Conservation (phyloP, 352 stramenopile species). For the Globisporangium perplexum region DNA sequence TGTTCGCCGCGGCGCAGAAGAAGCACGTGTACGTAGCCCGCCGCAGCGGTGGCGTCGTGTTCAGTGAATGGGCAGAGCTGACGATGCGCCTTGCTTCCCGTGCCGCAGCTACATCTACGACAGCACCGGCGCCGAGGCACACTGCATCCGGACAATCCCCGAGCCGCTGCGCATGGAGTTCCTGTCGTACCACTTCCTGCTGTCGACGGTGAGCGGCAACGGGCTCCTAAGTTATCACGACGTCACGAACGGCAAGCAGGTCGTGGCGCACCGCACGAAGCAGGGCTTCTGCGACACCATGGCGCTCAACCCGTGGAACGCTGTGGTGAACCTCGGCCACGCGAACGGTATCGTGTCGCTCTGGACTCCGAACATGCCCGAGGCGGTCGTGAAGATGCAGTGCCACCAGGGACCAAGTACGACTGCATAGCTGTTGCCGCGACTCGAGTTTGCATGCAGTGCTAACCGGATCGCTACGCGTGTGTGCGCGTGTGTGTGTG, state of each 20-base stretch:
- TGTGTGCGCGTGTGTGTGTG: slow-evolving; percentile 1
- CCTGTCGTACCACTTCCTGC: slow-evolving; percentile 98
- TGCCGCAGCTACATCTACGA: slow-evolving; percentile 94
- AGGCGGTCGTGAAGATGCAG: slow-evolving; percentile 96
- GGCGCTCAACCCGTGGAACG: slow-evolving; percentile 95
- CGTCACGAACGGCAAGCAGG: slow-evolving; percentile 92
- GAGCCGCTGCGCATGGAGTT: slow-evolving; percentile 94
- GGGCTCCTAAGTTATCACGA: slow-evolving; percentile 95
- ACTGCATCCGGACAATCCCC: slow-evolving; percentile 92
- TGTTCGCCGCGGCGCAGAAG: slow-evolving; percentile 96
- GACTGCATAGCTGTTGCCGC: slow-evolving; percentile 6
- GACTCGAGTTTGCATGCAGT: neutral
- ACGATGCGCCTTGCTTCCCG: neutral
- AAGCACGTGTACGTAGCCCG: slow-evolving; percentile 90
- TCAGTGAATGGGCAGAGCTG: neutral
- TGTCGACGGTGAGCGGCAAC: slow-evolving; percentile 92
- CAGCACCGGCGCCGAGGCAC: slow-evolving; percentile 94
- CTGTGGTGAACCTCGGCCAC: slow-evolving; percentile 95
- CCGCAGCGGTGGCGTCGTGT: neutral
- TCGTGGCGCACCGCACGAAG: slow-evolving; percentile 91
- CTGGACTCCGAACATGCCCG: slow-evolving; percentile 94
- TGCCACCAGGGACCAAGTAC: slow-evolving; percentile 94
- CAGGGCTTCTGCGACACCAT: slow-evolving; percentile 92
- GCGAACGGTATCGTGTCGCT: slow-evolving; percentile 97
- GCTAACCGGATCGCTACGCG: neutral